These are phyloP conservation scores for Trichoderma atrobrunneum DNA, from an alignment of 2,329 filamentous ascomycete species.

Conservation along the genomic window DNA sequence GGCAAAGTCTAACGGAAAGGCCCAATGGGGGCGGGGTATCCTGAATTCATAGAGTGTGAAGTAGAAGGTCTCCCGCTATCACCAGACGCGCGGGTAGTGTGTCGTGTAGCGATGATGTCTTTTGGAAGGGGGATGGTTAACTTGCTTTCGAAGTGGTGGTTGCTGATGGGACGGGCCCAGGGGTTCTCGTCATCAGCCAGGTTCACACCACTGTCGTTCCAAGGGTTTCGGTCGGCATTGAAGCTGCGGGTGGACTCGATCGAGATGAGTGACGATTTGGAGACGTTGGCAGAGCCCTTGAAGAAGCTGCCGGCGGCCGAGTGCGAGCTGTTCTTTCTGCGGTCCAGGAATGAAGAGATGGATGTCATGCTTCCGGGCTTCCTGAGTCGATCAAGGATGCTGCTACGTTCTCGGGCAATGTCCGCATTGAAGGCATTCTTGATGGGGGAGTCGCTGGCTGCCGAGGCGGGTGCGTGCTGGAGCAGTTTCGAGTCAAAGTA, in stretches of 20 bases:
- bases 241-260: conserved; percentile 92
- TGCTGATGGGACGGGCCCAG: conserved; percentile 64
- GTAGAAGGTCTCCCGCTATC: conserved; percentile 91
- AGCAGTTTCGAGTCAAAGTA: conserved; percentile 97
- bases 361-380: conserved; percentile 94
- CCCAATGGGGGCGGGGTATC: conserved; percentile 91
- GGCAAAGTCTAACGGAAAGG: conserved; percentile 75
- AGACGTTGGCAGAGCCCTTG: conserved; percentile 86
- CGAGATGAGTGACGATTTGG: conserved; percentile 92
- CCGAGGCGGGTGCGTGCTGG: conserved; percentile 80
- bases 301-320: conserved; percentile 81
- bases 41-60: conserved; percentile 92
- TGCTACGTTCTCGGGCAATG: conserved; percentile 72
- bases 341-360: conserved; percentile 91
- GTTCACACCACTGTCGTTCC: conserved; percentile 97
- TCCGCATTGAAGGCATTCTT: conserved; percentile 81
- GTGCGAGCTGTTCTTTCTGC: conserved; percentile 90
- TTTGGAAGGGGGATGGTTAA: conserved; percentile 66
- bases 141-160: conserved; percentile 63
- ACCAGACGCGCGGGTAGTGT: conserved; percentile 78
- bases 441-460: conserved; percentile 83
- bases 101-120: conserved; percentile 77
- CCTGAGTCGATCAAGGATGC: conserved; percentile 86
- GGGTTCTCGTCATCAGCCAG: conserved; percentile 81
- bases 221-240: conserved; percentile 89